Evolutionary conservation across 495 filamentous ascomycete genomes (phyloP), one percentile per base, ranked within the genome.

Genomic region (Pseudomonodictys pantanalensis): DNA sequence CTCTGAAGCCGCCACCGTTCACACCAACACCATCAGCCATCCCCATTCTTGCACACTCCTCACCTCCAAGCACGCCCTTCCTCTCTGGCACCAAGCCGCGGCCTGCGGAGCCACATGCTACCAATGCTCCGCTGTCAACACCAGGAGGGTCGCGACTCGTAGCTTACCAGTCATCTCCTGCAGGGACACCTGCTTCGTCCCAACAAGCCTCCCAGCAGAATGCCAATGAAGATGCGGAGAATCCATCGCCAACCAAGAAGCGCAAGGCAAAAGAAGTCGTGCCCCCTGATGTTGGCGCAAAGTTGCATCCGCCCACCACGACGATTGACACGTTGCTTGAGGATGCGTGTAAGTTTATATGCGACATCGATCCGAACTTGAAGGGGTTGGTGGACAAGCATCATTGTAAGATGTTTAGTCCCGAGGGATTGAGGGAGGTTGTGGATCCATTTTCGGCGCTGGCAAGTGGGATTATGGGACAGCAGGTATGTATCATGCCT

Each of bases 391-490:
- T 97, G 59, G 84, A 88, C 48, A 76, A 81, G 60, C 79, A 97
- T 68, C 85, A 77, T 47, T 98, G 93, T 69, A 69, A 75, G 33
- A 68, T 93, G 11, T 96, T 97, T 73, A 88, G 88, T 6, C 82
- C 90, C 2, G 85, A 87, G 49, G 92, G 91, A 0, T 73, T 98
- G 17, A 82, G 85, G 17, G 92, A 97, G 73, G 75, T 83, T 61
- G 80, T 96, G 60, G 88, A 97, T 71, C 92, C 93, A 2, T 98
- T 97, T 69, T 84, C 83, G 50, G 86, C 84, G 52, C 79, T 98
- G 38, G 79, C 81, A 23, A 88, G 83, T 70, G 86, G 90, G 44
- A 97, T 98, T 64, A 96, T 97, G 57, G 89, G 89, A 42, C 93
- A 98, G 72, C 93, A 98, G 71, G 75, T 76, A 70, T 5, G 49